Percentiles rank a stretch among this genome's conserved stretches.
phyloP scores from a whole-genome alignment of 495 filamentous ascomycete species.

The Lasiosphaeris hirsuta region DNA sequence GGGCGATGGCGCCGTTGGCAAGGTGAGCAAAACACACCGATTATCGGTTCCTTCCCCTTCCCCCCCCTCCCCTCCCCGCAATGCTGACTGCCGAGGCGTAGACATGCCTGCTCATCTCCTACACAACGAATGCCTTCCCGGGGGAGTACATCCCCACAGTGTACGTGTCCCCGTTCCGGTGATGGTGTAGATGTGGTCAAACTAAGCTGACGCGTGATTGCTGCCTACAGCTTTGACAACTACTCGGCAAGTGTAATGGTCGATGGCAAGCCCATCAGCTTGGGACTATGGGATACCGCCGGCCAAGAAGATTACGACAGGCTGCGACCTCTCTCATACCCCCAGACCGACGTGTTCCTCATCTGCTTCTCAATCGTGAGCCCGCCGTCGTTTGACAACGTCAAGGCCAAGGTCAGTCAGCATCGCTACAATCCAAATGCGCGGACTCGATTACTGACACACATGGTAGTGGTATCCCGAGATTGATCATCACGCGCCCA shows the following conservation, averaged over 20 bases:
- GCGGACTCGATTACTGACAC: slow-evolving; percentile 14
- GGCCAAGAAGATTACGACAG: slow-evolving; percentile 98
- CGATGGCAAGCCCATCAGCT: slow-evolving; percentile 92
- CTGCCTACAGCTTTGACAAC: slow-evolving; percentile 84
- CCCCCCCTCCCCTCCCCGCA: slow-evolving; percentile 4
- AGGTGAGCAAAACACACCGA: slow-evolving; percentile 55
- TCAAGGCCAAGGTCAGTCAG: slow-evolving; percentile 79
- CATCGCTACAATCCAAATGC: neutral
- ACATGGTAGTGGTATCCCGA: slow-evolving; percentile 82
- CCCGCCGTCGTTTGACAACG: slow-evolving; percentile 96
- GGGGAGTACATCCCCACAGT: slow-evolving; percentile 99
- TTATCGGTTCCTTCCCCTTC: slow-evolving; percentile 9
- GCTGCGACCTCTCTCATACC: slow-evolving; percentile 91
- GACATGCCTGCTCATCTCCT: slow-evolving; percentile 99
- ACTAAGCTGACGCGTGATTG: slow-evolving; percentile 25
- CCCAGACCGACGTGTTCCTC: slow-evolving; percentile 96
- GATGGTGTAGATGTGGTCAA: slow-evolving; percentile 67
- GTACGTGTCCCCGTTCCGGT: slow-evolving; percentile 61
- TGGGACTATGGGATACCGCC: slow-evolving; percentile 98
- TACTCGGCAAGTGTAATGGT: slow-evolving; percentile 99
- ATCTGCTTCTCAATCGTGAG: slow-evolving; percentile 99
- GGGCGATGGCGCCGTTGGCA: slow-evolving; percentile 97
- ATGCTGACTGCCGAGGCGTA: slow-evolving; percentile 42
- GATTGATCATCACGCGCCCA: slow-evolving; percentile 93
- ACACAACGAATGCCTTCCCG: slow-evolving; percentile 98